Base-by-base conservation (phyloP, 139 green algal genomes). In the Volvox africanus region DNA sequence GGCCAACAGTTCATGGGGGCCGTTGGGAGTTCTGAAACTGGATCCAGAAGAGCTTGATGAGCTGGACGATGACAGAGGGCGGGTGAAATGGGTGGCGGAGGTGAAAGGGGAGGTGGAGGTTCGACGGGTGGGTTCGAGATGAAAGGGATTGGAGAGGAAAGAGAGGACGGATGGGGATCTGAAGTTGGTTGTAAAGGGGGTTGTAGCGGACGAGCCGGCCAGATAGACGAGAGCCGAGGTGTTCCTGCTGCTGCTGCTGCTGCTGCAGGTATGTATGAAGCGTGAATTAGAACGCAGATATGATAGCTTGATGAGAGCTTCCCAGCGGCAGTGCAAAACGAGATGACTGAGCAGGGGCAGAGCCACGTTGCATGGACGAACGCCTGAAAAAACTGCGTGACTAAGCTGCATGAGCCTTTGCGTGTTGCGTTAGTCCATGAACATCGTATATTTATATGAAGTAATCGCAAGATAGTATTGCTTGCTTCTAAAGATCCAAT, bases 1-100 rank as follows among this genome's bases (percentile, higher is more conserved):
- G 18, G 86, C 86, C 0, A 82, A 50, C 35, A 82, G n/a, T 21
- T 61, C 85, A 50, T 76, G 83, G 68, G 44, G 67, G 33, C 67
- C 68, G 67, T 28, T 79, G 81, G 80, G 1, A 5, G 30, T 44
- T 33, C n/a, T 28, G 30, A 32, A 82, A 61, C 32, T 32, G 18
- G 76, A 1, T 32, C 76, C 76, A 44, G 78, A 67, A 0, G 78
- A 84, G 78, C 36, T 67, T 21, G 78, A 84, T 11, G 78, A 67
- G 78, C 20, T 36, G 35, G 78, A n/a, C 2, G 71, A 79, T 36
- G 71, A 24, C 21, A 30, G 65, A 73, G 2, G 65, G 65, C 21
- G 65, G 65, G 65, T 30, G 65, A 73, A 28, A 12, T 26, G 65
- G 65, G 2, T 73, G 65, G 24, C 24, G 65, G 44, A 55, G 44